phyloP scores from a whole-genome alignment of 2,329 filamentous ascomycete genomes.

The Fusarium brevicatenulatum region DNA sequence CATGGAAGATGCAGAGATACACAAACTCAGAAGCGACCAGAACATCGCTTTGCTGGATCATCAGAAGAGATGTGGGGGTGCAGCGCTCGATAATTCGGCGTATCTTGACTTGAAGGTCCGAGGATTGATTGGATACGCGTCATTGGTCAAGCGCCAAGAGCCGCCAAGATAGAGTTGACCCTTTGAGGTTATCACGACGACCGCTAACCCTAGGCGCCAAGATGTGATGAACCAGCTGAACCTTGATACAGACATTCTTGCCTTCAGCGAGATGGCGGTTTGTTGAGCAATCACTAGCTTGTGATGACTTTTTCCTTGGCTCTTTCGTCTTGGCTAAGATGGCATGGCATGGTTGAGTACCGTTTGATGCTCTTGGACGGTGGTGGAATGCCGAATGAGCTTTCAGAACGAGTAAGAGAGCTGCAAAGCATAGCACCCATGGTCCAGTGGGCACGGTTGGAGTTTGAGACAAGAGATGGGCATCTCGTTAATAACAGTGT shows the following conservation, averaged over 20 bases:
- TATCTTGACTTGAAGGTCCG: slow-evolving; percentile 5
- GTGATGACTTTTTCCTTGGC: not conserved
- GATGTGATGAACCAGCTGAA: slow-evolving; percentile 31
- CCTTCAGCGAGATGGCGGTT: slow-evolving; percentile 30
- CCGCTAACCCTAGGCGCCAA: slow-evolving; percentile 29
- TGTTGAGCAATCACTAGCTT: slow-evolving; percentile 23
- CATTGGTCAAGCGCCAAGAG: slow-evolving; percentile 38
- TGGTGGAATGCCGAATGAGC: slow-evolving; percentile 26
- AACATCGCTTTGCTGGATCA: not conserved
- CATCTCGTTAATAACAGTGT: slow-evolving; percentile 1
- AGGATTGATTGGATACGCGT: slow-evolving; percentile 30
- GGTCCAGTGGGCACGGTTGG: not conserved
- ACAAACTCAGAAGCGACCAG: slow-evolving; percentile 7
- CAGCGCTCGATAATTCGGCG: slow-evolving; percentile 8
- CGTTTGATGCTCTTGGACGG: slow-evolving; percentile 3
- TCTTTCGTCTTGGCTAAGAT: slow-evolving; percentile 1
- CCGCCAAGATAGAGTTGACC: slow-evolving; percentile 25
- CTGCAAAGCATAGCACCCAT: not conserved
- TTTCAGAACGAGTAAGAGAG: not conserved
- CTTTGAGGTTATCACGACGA: slow-evolving; percentile 29
- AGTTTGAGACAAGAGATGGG: slow-evolving; percentile 4
- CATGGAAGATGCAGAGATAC: slow-evolving; percentile 4
- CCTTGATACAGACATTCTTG: slow-evolving; percentile 35
- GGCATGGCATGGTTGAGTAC: slow-evolving; percentile 2
- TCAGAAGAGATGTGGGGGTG: not conserved